Evolutionary conservation across 768 basidiomycete species (phyloP).

Genomic region (Tubosaeta sp.): DNA sequence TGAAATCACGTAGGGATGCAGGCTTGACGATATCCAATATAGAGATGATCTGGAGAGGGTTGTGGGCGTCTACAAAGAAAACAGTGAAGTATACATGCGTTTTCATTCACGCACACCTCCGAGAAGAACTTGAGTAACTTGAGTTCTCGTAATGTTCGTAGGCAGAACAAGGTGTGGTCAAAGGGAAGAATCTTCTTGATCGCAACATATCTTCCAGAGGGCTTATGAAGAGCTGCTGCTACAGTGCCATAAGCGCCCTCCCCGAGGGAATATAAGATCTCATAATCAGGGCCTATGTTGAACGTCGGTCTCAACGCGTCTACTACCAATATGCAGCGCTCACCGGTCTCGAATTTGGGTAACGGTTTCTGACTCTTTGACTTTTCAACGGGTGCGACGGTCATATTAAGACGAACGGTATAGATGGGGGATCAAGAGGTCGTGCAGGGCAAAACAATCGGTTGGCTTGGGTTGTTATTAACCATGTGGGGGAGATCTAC

Average conservation of each 20-base stretch:
- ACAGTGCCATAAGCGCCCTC: slow-evolving; percentile 92
- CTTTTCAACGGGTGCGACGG: slow-evolving; percentile 11
- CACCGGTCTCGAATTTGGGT: slow-evolving; percentile 72
- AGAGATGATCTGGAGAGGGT: slow-evolving; percentile 68
- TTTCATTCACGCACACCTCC: slow-evolving; percentile 75
- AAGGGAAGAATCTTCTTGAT: slow-evolving; percentile 96
- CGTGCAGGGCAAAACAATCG: not conserved
- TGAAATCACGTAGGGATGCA: slow-evolving; percentile 66
- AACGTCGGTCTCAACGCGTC: slow-evolving; percentile 1
- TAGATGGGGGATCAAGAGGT: not conserved
- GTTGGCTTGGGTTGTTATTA: not conserved
- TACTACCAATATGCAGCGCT: slow-evolving; percentile 2
- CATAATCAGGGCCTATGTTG: slow-evolving; percentile 62
- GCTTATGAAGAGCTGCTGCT: slow-evolving; percentile 80
- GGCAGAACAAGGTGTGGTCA: slow-evolving; percentile 88
- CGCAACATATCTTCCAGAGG: slow-evolving; percentile 79
- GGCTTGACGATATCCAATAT: slow-evolving; percentile 91
- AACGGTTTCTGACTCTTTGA: slow-evolving; percentile 57
- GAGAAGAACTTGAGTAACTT: slow-evolving; percentile 87
- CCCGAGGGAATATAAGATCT: slow-evolving; percentile 68
- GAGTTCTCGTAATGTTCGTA: slow-evolving; percentile 86
- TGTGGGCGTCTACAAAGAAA: not conserved
- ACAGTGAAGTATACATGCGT: slow-evolving; percentile 40
- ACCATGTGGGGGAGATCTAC: not conserved
- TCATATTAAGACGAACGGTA: not conserved